A percentile compares a stretch with the other conserved stretches of the same genome.
Conservation (phyloP, 345 rosid genomes). For the Diplotaxis tenuifolia region DNA sequence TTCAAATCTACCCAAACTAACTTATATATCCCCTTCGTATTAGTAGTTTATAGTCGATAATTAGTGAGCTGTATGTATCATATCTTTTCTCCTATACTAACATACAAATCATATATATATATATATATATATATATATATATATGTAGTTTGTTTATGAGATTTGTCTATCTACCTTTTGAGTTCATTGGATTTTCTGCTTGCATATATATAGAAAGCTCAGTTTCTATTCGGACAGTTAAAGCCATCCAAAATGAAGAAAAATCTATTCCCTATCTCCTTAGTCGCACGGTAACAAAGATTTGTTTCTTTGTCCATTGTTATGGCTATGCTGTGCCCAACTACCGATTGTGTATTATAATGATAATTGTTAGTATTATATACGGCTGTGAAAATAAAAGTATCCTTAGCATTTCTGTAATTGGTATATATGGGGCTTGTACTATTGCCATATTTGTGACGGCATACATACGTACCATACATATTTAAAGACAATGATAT, state of each 20-base stretch:
- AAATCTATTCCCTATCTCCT: background rate
- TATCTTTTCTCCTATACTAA: background rate
- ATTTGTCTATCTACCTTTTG: slow-evolving; percentile 2
- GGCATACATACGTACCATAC: slow-evolving; percentile 33
- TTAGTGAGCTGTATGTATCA: background rate
- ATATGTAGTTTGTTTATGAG: background rate
- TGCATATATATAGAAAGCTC: background rate
- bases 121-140: background rate
- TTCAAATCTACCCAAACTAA: slow-evolving; percentile 12
- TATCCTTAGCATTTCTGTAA: slow-evolving; percentile 13
- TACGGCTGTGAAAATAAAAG: slow-evolving; percentile 16
- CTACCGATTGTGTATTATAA: background rate
- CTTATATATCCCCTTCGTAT: background rate
- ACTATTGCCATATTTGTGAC: slow-evolving; percentile 23
- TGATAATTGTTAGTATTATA: background rate
- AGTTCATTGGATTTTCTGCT: background rate
- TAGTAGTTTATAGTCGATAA: background rate
- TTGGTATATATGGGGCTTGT: slow-evolving; percentile 18
- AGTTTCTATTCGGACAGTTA: slow-evolving; percentile 12
- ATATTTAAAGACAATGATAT: slow-evolving; percentile 1
- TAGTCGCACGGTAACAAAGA: background rate
- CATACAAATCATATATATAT: background rate
- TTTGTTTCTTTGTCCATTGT: slow-evolving; percentile 24
- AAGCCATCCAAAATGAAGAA: background rate
- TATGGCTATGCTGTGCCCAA: slow-evolving; percentile 4